Base-by-base conservation (phyloP, 1,284 basidiomycete species). In the Papiliotrema flavescens region DNA sequence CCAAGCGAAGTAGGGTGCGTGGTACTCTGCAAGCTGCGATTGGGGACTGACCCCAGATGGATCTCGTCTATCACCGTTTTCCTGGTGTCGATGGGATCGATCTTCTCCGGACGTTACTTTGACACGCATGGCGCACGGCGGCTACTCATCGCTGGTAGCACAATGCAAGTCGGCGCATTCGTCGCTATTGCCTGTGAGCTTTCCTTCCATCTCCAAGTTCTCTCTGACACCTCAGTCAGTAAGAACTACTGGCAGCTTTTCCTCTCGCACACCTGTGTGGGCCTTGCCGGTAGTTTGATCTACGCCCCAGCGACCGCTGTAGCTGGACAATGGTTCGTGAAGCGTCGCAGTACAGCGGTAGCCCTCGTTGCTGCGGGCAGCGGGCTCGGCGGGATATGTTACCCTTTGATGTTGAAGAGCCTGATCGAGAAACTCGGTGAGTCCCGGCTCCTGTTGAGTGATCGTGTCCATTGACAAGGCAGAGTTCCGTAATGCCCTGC, bases 231-330 rank as follows among this genome's bases (percentile, higher is more conserved):
- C 15, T 14, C 53, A 62, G 67, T 76, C 56, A 71, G 68, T 23
- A 55, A 69, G 23, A 60, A 67, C 44, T 76, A 69, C 59, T 76
- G 70, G 54, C 74, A 76, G 49, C 71, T 76, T 59, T 54, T 75
- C 19, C 65, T 75, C 3, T 67, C 70, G 1, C 70, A 71, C 37
- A 46, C 68, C 11, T 57, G 67, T 2, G 72, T 70, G 46, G 72
- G 74, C 24, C 51, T 70, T 11, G 63, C 68, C 0, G 72, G 66
- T 0, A 61, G 67, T 1, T 49, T 70, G 26, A 55, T 72, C 20
- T 76, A 74, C 47, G 64, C 72, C 0, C 73, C 74, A 1, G 62
- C 68, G 2, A 71, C 67, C 1, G 71, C 74, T 1, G 62, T 73
- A 26, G 65, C 63, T 5, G 63, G 66, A 1, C 74, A 76, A 48